Evolutionary conservation across 768 basidiomycete genomes (phyloP).

Genomic region (Lepiota brunneoincarnata): DNA sequence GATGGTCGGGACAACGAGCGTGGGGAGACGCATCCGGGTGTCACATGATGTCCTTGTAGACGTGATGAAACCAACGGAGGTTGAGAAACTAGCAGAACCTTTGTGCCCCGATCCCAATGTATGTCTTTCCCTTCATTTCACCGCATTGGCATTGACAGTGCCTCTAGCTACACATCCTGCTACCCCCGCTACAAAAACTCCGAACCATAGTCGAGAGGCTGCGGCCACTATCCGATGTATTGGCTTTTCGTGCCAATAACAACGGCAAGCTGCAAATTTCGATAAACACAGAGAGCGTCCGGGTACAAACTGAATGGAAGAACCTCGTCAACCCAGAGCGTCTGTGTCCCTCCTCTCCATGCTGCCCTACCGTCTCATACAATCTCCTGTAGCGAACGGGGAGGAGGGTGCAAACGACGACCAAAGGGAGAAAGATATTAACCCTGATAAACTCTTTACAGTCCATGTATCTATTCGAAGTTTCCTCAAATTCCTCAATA

Average conservation of each 20-base stretch:
- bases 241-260: constrained; percentile 68
- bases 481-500: constrained; percentile 79
- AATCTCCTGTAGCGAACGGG: constrained; percentile 16
- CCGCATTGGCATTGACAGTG: background rate
- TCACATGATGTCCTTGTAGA: constrained; percentile 82
- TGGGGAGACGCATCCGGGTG: constrained; percentile 62
- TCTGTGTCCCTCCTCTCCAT: constrained; percentile 19
- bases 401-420: constrained; percentile 28
- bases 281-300: constrained; percentile 70
- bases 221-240: constrained; percentile 62
- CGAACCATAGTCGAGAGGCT: constrained; percentile 80
- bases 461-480: constrained; percentile 71
- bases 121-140: constrained; percentile 20
- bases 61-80: constrained; percentile 73
- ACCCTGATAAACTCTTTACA: constrained; percentile 57
- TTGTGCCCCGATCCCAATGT: constrained; percentile 87
- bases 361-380: background rate
- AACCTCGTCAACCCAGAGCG: constrained; percentile 66
- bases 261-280: constrained; percentile 51
- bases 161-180: constrained; percentile 67
- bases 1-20: constrained; percentile 61
- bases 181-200: constrained; percentile 72
- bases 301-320: constrained; percentile 77
- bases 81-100: constrained; percentile 72
- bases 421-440: constrained; percentile 34